Conservation (phyloP, 305 asterid genomes). For the Fraxinus ornus region DNA sequence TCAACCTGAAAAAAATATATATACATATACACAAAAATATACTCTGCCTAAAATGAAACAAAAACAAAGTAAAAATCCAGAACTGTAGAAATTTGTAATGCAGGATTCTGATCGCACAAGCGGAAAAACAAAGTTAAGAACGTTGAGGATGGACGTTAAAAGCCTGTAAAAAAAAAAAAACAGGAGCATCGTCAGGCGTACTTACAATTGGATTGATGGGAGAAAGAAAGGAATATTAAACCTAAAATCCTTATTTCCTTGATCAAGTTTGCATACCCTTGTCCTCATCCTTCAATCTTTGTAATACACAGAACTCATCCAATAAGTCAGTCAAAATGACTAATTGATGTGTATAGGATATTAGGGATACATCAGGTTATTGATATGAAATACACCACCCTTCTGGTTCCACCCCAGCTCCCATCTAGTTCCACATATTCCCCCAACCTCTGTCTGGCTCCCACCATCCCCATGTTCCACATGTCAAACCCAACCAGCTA, state of each 20-base stretch:
- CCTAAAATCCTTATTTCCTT: too few relatives aligned
- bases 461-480: background rate
- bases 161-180: background rate
- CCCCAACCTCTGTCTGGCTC: background rate
- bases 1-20: background rate
- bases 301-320: background rate
- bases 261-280: too few relatives aligned
- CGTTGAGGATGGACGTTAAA: background rate
- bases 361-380: background rate
- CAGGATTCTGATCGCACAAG: background rate
- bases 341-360: background rate
- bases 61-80: background rate
- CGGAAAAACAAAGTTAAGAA: background rate
- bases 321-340: background rate
- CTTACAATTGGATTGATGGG: background rate
- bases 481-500: background rate
- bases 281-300: background rate
- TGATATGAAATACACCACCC: background rate
- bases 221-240: too few relatives aligned
- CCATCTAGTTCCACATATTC: background rate
- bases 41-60: background rate
- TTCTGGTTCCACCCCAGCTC: background rate
- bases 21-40: too few relatives aligned
- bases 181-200: background rate
- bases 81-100: background rate